These are phyloP conservation scores for Colletotrichum navitas DNA, from an alignment of 2,329 filamentous ascomycete genomes.

Conservation along the genomic window DNA sequence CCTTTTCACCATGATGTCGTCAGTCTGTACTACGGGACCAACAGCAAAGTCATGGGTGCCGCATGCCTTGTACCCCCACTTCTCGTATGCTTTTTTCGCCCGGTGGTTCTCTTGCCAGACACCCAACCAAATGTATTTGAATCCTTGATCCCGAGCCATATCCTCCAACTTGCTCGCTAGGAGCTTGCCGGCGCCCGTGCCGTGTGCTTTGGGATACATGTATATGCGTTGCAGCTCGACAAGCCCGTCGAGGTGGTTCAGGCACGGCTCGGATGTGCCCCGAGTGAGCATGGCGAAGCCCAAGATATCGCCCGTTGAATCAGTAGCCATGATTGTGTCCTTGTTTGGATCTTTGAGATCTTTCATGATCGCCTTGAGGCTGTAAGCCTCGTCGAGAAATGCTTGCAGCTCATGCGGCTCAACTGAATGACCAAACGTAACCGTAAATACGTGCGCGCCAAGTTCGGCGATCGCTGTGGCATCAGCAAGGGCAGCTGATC, in stretches of 20 bases:
- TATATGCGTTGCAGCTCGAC: slow-evolving; percentile 61
- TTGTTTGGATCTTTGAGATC: slow-evolving; percentile 46
- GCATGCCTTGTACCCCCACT: slow-evolving; percentile 55
- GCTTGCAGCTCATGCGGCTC: slow-evolving; percentile 51
- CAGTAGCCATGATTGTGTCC: slow-evolving; percentile 46
- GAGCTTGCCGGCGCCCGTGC: slow-evolving; percentile 53
- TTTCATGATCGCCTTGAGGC: slow-evolving; percentile 47
- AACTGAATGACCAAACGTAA: slow-evolving; percentile 58
- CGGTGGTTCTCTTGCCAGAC: slow-evolving; percentile 61
- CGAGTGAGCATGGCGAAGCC: slow-evolving; percentile 58
- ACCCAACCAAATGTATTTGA: slow-evolving; percentile 58
- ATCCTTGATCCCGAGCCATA: slow-evolving; percentile 53
- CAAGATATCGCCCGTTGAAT: slow-evolving; percentile 45
- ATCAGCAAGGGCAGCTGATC: slow-evolving; percentile 44
- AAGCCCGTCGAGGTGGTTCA: slow-evolving; percentile 47
- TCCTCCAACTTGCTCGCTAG: slow-evolving; percentile 49
- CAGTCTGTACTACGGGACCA: slow-evolving; percentile 57
- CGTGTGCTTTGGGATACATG: slow-evolving; percentile 52
- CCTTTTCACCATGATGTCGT: slow-evolving; percentile 56
- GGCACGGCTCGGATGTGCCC: slow-evolving; percentile 54
- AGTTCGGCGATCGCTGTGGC: slow-evolving; percentile 50
- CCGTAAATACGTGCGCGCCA: slow-evolving; percentile 53
- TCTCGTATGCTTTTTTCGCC: slow-evolving; percentile 56
- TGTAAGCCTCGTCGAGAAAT: slow-evolving; percentile 56
- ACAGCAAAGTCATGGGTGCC: slow-evolving; percentile 58